Evolutionary conservation across 768 basidiomycete species (phyloP).

Genomic region (Calocera viscosa): DNA sequence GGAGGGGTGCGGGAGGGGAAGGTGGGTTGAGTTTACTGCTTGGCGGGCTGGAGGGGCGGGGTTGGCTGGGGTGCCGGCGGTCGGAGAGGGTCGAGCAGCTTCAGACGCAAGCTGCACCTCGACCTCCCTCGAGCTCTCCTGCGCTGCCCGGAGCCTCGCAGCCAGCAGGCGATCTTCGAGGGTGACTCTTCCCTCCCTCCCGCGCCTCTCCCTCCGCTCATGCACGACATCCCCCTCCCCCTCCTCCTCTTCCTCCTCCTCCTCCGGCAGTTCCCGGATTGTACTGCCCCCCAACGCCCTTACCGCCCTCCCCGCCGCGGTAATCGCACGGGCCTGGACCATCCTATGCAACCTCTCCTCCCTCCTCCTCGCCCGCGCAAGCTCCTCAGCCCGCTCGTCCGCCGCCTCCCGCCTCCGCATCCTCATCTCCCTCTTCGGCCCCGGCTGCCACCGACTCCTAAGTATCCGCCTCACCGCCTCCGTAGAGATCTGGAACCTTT

Average conservation of each 20-base stretch:
- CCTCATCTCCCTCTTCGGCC: constrained; percentile 30
- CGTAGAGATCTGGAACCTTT: constrained; percentile 63
- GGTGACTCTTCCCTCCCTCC: not conserved
- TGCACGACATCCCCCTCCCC: not conserved
- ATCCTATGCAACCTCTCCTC: constrained; percentile 17
- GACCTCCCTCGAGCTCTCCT: not conserved
- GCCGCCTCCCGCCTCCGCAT: constrained; percentile 18
- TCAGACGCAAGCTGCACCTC: too few relatives aligned
- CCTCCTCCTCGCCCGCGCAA: constrained; percentile 14
- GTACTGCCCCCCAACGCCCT: not conserved
- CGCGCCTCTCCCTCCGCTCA: not conserved
- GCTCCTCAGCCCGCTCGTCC: constrained; percentile 16
- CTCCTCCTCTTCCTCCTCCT: not conserved
- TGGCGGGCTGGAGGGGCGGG: not conserved
- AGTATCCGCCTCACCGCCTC: constrained; percentile 72
- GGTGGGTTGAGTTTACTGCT: not conserved
- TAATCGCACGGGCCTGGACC: not conserved
- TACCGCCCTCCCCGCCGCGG: not conserved
- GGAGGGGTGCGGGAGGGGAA: not conserved
- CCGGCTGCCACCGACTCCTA: constrained; percentile 59
- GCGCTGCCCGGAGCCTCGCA: not conserved
- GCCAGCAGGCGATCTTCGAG: not conserved
- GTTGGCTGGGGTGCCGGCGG: not conserved
- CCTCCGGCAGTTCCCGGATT: not conserved
- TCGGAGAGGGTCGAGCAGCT: not conserved